These are phyloP conservation scores for Schizopora paradoxa DNA, from an alignment of 1,284 basidiomycete genomes.

Conservation along the genomic window DNA sequence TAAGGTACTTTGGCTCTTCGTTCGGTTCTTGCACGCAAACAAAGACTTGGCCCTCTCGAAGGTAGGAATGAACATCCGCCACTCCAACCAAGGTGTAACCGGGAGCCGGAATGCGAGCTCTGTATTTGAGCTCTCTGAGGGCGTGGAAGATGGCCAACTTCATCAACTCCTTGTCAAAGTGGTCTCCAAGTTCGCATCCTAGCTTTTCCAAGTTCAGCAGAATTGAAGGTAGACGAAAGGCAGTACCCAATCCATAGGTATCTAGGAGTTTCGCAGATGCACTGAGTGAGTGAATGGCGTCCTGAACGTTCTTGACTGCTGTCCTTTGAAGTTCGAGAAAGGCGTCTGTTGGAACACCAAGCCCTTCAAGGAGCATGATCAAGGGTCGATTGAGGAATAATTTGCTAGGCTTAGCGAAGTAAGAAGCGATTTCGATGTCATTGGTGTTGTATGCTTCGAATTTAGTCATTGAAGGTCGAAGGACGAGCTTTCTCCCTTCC, in stretches of 20 bases:
- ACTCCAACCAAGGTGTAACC: conserved; percentile 66
- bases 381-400: conserved; percentile 65
- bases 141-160: conserved; percentile 53
- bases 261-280: conserved; percentile 44
- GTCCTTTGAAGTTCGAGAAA: conserved; percentile 52
- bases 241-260: conserved; percentile 36
- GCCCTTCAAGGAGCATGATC: conserved; percentile 60
- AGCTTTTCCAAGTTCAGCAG: conserved; percentile 36
- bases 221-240: conserved; percentile 35
- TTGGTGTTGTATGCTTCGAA: conserved; percentile 44
- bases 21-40: conserved; percentile 44
- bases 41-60: conserved; percentile 51
- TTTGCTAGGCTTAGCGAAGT: conserved; percentile 53
- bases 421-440: conserved; percentile 57
- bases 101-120: conserved; percentile 61
- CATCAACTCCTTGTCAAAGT: conserved; percentile 49
- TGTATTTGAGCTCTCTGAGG: conserved; percentile 61
- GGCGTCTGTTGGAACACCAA: conserved; percentile 46
- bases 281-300: conserved; percentile 38
- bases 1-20: conserved; percentile 39
- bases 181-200: conserved; percentile 30
- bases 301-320: conserved; percentile 43
- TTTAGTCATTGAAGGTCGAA: conserved; percentile 60
- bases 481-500: conserved; percentile 38
- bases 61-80: conserved; percentile 51